phyloP scores from a whole-genome alignment of 805 yeast genomes.

The Wickerhamiella occidentalis region DNA sequence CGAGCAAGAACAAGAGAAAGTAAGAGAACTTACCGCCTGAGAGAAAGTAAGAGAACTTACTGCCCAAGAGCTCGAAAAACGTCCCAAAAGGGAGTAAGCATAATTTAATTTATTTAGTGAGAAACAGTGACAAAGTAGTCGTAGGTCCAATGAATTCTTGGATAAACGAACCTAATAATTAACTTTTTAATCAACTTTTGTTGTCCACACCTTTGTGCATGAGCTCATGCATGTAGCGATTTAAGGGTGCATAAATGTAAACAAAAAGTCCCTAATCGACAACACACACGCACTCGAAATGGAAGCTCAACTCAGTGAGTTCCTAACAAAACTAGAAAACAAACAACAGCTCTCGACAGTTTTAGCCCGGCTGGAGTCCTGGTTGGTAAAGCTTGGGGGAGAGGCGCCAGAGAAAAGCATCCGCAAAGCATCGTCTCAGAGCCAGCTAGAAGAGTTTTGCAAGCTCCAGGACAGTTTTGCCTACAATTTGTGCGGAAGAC shows the following conservation, averaged over 20 bases:
- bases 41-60: constrained; percentile 1
- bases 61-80: not conserved
- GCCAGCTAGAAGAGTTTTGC: constrained; percentile 28
- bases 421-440: not conserved
- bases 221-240: not conserved
- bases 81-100: not conserved
- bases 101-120: not conserved
- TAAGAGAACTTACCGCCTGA: not conserved
- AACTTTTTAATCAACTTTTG: no score
- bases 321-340: constrained; percentile 3
- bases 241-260: constrained; percentile 6
- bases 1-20: constrained; percentile 6
- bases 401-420: not conserved
- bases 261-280: not conserved
- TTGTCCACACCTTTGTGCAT: no score
- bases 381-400: not conserved
- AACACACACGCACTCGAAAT: not conserved
- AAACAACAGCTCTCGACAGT: not conserved
- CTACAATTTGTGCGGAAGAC: constrained; percentile 36
- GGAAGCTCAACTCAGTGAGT: constrained; percentile 2
- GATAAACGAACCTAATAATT: no score
- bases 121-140: no score
- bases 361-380: not conserved
- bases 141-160: no score
- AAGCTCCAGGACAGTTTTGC: constrained; percentile 42